Evolutionary conservation across 257 asterid genomes (phyloP).

Genomic region (Linaria vulgaris): DNA sequence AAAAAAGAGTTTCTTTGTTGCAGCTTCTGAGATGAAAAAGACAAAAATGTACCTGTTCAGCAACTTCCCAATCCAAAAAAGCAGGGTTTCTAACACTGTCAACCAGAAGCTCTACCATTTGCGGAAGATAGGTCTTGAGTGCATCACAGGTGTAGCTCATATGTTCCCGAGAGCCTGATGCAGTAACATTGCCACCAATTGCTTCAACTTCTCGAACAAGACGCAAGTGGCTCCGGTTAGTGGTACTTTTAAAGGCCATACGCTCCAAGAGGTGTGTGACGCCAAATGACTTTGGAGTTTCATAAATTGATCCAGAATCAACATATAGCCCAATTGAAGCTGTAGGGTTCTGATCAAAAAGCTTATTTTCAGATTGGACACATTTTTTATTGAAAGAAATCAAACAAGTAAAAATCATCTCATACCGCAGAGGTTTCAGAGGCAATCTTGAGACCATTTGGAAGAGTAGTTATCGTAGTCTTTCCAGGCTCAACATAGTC

Average conservation of each 20-base stretch:
- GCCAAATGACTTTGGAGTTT: constrained; percentile 71
- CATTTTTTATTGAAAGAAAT: not conserved
- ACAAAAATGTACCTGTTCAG: constrained; percentile 71
- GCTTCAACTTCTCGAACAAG: constrained; percentile 90
- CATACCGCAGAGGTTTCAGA: constrained; percentile 81
- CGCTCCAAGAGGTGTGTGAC: constrained; percentile 87
- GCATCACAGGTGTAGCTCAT: constrained; percentile 78
- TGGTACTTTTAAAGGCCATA: constrained; percentile 91
- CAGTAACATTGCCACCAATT: constrained; percentile 77
- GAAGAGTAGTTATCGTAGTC: constrained; percentile 71
- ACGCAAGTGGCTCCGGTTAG: constrained; percentile 80
- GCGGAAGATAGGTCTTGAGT: constrained; percentile 70
- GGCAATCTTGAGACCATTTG: constrained; percentile 74
- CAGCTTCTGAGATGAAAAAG: constrained; percentile 18
- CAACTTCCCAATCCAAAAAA: constrained; percentile 93
- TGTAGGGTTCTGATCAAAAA: constrained; percentile 60
- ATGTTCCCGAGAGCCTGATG: constrained; percentile 84
- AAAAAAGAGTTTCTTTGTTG: not conserved
- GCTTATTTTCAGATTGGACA: constrained; percentile 19
- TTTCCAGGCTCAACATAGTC: constrained; percentile 72
- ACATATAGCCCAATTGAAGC: constrained; percentile 86
- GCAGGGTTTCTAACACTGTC: constrained; percentile 89
- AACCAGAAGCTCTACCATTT: constrained; percentile 85
- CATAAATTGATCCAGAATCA: constrained; percentile 85
- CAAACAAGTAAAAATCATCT: constrained; percentile 1